A percentile compares a stretch with the other conserved stretches of the same genome.
phyloP scores from a whole-genome alignment of 768 basidiomycete species.

The Auricularia sp. region DNA sequence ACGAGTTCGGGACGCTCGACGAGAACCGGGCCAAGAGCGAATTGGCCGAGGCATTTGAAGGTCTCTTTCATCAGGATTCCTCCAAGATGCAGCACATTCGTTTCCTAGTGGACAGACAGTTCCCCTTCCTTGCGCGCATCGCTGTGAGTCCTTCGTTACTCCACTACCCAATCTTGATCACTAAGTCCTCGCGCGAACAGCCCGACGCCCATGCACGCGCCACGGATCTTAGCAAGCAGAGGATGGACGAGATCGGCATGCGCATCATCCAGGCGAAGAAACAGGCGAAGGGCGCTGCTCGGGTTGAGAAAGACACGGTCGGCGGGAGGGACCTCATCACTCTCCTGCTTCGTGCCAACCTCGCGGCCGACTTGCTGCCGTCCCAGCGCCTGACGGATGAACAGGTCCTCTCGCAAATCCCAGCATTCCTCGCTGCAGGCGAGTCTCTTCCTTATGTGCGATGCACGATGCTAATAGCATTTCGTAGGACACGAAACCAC shows the following conservation, averaged over 20 bases:
- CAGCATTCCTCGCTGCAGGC: constrained; percentile 45
- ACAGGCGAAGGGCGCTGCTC: constrained; percentile 7
- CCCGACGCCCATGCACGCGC: neutral
- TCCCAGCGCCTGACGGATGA: constrained; percentile 48
- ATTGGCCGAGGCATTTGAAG: constrained; percentile 26
- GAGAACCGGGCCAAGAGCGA: constrained; percentile 19
- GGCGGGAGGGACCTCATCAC: constrained; percentile 48
- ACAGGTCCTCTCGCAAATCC: constrained; percentile 52
- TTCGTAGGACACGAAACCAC: constrained; percentile 12
- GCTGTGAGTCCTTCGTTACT: constrained; percentile 13
- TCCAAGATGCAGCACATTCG: constrained; percentile 14
- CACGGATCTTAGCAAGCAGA: neutral
- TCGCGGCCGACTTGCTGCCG: constrained; percentile 47
- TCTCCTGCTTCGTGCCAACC: constrained; percentile 53
- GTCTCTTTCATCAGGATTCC: constrained; percentile 17
- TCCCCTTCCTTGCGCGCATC: constrained; percentile 8
- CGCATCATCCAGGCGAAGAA: constrained; percentile 4
- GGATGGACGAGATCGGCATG: neutral
- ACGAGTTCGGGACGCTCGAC: constrained; percentile 25
- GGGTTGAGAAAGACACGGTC: constrained; percentile 1
- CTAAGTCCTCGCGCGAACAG: neutral
- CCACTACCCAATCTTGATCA: constrained; percentile 17
- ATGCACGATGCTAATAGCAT: no score
- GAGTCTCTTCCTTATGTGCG: neutral
- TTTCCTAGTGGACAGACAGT: constrained; percentile 21